Evolutionary conservation across 2,329 filamentous ascomycete species (phyloP).

Genomic region (Colletotrichum chlorophyti): DNA sequence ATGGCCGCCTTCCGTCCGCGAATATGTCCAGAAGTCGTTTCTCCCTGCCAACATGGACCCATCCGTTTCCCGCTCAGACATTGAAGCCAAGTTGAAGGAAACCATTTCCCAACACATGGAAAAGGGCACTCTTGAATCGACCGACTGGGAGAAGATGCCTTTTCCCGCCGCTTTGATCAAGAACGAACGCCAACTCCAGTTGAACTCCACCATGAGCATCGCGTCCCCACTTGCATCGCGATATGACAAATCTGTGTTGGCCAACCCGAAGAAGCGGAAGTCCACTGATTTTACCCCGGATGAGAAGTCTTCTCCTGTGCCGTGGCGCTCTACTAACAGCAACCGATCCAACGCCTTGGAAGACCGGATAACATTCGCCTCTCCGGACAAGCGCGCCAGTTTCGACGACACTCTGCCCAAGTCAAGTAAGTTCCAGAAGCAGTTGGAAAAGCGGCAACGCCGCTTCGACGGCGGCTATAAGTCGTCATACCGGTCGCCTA

Average conservation of each 20-base stretch:
- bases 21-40: conserved; percentile 91
- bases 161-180: conserved; percentile 85
- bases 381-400: conserved; percentile 52
- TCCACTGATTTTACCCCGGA: conserved; percentile 69
- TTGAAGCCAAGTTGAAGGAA: conserved; percentile 84
- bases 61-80: conserved; percentile 69
- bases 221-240: conserved; percentile 32
- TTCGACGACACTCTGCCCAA: conserved; percentile 52
- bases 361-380: conserved; percentile 75
- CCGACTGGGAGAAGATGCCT: conserved; percentile 84
- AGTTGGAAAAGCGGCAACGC: conserved; percentile 86
- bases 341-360: conserved; percentile 60
- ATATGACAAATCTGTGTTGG: conserved; percentile 34
- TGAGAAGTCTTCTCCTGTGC: conserved; percentile 61
- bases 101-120: conserved; percentile 86
- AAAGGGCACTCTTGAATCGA: conserved; percentile 70
- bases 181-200: conserved; percentile 66
- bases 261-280: conserved; percentile 79
- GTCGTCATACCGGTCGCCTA: conserved; percentile 61
- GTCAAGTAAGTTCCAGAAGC: conserved; percentile 88
- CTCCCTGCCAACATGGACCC: conserved; percentile 72
- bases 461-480: conserved; percentile 79
- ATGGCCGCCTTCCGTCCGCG: conserved; percentile 83
- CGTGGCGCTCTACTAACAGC: conserved; percentile 78
- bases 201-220: conserved; percentile 44